Conservation (phyloP, 2,329 filamentous ascomycete species). For the Bipolaris gigantea region DNA sequence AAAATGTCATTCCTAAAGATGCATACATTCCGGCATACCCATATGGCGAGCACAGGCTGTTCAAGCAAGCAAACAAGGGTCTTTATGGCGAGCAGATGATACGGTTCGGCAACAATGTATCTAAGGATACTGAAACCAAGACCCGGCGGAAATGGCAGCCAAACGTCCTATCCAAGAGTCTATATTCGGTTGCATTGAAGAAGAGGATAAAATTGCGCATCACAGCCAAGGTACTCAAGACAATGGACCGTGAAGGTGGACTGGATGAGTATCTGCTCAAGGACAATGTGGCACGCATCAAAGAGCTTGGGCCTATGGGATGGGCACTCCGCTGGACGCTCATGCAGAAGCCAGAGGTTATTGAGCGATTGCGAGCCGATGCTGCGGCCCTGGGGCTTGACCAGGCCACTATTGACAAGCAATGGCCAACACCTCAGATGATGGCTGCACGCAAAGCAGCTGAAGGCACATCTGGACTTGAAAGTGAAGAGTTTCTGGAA, state of each 20-base stretch:
- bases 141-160: constrained; percentile 73
- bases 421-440: constrained; percentile 33
- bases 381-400: constrained; percentile 67
- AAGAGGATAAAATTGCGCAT: constrained; percentile 68
- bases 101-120: constrained; percentile 78
- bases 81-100: constrained; percentile 72
- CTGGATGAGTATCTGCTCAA: constrained; percentile 90
- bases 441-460: constrained; percentile 18
- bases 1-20: constrained; percentile 36
- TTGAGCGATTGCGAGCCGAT: constrained; percentile 67
- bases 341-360: constrained; percentile 74
- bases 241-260: constrained; percentile 81
- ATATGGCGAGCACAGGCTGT: constrained; percentile 68
- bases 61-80: constrained; percentile 78
- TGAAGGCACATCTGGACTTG: constrained; percentile 7
- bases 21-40: constrained; percentile 61
- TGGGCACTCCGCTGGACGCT: constrained; percentile 90
- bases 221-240: constrained; percentile 65
- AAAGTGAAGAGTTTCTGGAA: constrained; percentile 7
- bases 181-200: constrained; percentile 66
- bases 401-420: constrained; percentile 42
- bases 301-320: constrained; percentile 83
- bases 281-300: constrained; percentile 73
- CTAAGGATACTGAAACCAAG: constrained; percentile 68
- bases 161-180: constrained; percentile 68